Evolutionary conservation across 192 early-diverging fungal genomes (phyloP).

Genomic region (Coemansia sp.): DNA sequence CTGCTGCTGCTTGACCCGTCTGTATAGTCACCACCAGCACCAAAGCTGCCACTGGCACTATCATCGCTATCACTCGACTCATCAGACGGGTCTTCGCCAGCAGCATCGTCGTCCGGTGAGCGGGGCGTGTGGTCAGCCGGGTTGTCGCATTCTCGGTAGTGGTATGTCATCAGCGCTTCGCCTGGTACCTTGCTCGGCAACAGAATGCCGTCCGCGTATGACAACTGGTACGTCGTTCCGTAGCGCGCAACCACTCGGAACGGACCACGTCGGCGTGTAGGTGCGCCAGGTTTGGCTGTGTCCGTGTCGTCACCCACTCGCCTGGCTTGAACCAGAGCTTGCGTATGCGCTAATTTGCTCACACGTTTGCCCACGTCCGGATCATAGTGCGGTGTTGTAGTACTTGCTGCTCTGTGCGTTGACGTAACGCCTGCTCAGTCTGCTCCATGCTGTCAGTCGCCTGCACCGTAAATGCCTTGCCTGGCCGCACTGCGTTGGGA

Average conservation of each 20-base stretch:
- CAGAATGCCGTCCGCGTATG: too few relatives aligned
- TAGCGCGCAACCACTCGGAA: slow-evolving; percentile 10
- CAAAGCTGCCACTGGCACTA: too few relatives aligned
- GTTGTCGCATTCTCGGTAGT: too few relatives aligned
- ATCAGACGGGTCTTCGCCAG: too few relatives aligned
- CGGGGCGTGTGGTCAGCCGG: too few relatives aligned
- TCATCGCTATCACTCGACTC: too few relatives aligned
- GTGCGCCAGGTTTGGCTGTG: slow-evolving; percentile 6
- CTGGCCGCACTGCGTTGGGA: not conserved
- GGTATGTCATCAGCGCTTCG: slow-evolving; percentile 2
- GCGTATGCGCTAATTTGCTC: not conserved
- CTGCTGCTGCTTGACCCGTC: too few relatives aligned
- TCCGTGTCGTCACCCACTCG: too few relatives aligned
- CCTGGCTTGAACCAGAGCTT: slow-evolving; percentile 5
- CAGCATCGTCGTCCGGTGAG: not conserved
- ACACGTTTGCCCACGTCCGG: not conserved
- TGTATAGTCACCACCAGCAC: too few relatives aligned
- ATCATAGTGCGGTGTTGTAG: slow-evolving; percentile 1
- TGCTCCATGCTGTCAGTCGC: not conserved
- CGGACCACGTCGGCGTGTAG: slow-evolving; percentile 7
- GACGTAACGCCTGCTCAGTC: not conserved
- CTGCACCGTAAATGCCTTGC: not conserved
- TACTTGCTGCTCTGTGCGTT: not conserved
- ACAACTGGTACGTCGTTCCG: not conserved
- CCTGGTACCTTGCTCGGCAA: not conserved